Percentiles rank a stretch among this genome's conserved stretches.
Conservation (phyloP, 371 early-diverging fungal genomes). For the Cokeromyces recurvatus region DNA sequence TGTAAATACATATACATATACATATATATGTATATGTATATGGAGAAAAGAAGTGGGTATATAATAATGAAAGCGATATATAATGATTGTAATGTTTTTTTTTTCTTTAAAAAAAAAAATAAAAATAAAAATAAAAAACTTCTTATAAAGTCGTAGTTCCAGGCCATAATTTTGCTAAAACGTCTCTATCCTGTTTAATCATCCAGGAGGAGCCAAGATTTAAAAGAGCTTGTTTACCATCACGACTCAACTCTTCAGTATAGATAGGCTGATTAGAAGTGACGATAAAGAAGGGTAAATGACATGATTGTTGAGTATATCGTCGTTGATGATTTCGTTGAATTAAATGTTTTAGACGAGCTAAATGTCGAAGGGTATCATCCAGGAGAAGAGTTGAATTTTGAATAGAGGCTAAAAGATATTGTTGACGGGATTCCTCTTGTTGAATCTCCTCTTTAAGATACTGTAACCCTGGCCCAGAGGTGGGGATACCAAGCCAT, state of each 20-base stretch:
- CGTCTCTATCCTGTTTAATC: slow-evolving; percentile 9
- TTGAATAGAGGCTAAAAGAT: background rate
- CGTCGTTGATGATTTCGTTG: slow-evolving; percentile 7
- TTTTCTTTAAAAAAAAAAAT: too few species aligned
- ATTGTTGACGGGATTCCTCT: slow-evolving; percentile 13
- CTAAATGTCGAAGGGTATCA: slow-evolving; percentile 1
- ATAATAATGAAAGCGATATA: too few species aligned
- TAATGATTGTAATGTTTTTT: too few species aligned
- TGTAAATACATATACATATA: too few species aligned
- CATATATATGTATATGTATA: too few species aligned
- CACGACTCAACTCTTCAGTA: background rate
- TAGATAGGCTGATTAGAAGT: slow-evolving; percentile 3
- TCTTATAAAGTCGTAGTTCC: too few species aligned
- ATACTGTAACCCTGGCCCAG: background rate
- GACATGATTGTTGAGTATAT: background rate
- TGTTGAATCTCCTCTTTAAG: slow-evolving; percentile 3
- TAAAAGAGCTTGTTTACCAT: slow-evolving; percentile 7
- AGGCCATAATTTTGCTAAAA: slow-evolving; percentile 14
- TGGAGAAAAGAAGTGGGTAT: too few species aligned
- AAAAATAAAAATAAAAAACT: too few species aligned
- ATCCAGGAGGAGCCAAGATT: background rate
- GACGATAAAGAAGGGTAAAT: slow-evolving; percentile 11
- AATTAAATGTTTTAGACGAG: slow-evolving; percentile 7
- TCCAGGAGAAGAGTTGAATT: background rate
- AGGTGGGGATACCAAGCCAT: slow-evolving; percentile 59